Evolutionary conservation across 179 eudicot species (phyloP).

Genomic region (Amaranthus tricolor): DNA sequence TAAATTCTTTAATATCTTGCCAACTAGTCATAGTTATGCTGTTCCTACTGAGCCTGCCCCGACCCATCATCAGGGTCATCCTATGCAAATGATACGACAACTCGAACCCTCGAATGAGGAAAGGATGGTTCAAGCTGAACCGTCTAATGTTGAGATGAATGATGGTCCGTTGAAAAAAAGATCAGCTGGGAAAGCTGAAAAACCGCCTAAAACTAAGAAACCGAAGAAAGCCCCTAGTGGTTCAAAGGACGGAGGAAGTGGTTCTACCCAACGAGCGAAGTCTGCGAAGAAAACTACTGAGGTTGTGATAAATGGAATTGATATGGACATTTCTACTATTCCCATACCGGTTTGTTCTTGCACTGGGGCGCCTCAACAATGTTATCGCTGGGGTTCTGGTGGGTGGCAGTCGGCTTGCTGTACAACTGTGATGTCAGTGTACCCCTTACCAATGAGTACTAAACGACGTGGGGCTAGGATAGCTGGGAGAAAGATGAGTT

Average conservation of each 20-base stretch:
- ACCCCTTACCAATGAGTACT: conserved; percentile 84
- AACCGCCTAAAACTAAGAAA: conserved; percentile 64
- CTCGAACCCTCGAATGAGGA: conserved; percentile 53
- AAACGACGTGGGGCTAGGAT: conserved; percentile 84
- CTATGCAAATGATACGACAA: conserved; percentile 65
- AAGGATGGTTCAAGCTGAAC: conserved; percentile 41
- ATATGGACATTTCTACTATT: conserved; percentile 73
- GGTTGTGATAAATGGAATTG: conserved; percentile 67
- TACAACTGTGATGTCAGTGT: conserved; percentile 71
- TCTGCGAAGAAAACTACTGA: conserved; percentile 59
- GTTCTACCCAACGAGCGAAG: conserved; percentile 54
- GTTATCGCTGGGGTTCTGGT: conserved; percentile 84
- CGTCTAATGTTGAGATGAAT: conserved; percentile 32
- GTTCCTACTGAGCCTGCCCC: conserved; percentile 48
- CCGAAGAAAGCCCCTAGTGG: conserved; percentile 53
- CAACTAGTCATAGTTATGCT: conserved; percentile 44
- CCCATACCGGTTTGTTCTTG: conserved; percentile 91
- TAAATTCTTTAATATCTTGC: conserved; percentile 52
- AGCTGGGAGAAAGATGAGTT: conserved; percentile 86
- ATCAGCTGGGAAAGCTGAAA: conserved; percentile 44
- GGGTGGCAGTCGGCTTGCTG: conserved; percentile 95
- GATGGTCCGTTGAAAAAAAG: conserved; percentile 59
- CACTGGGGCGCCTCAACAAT: conserved; percentile 73
- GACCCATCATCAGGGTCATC: conserved; percentile 30
- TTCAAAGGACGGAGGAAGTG: conserved; percentile 55